Evolutionary conservation across 2,329 filamentous ascomycete genomes (phyloP), one percentile per base, ranked within the genome.

Genomic region (Aaosphaeria pasadenensis): DNA sequence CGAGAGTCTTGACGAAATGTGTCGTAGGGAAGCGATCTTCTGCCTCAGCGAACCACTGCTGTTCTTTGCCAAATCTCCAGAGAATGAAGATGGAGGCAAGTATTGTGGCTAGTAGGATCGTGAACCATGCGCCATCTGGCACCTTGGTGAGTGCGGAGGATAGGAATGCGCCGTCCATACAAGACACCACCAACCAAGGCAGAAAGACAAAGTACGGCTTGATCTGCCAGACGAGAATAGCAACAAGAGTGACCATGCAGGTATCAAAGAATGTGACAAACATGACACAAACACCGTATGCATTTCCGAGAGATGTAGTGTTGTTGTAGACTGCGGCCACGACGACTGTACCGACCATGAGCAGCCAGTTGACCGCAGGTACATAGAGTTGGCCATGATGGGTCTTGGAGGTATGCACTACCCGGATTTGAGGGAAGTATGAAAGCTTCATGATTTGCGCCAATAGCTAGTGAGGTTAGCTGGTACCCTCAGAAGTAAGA

Each of bases 381-480:
- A 92, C 83, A 58, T 90, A 91, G 0, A 91, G 75, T 60, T 92
- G 88, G 3, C 86, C 86, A 57, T 90, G 83, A 54, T 89, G 88
- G 2, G 71, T 77, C 33, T 77, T 80, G 5, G 84, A 88, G 0
- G 87, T 90, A 60, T 91, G 87, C 1, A 87, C 77, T 4, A 87
- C 77, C 57, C 86, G 84, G 63, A 91, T 84, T 52, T 89, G 87
- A 0, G 88, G 88, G 53, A 89, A 89, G 64, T 91, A 91, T 0
- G 77, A 81, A 5, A 83, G 70, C 49, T 84, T 86, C 84, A 90
- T 89, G 52, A 89, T 79, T 68, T 89, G 86, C 1, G 80, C 77
- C n/a, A 88, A 71, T 1, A 82, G 71, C 70, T 79, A 24, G 2
- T 24, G 55, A 32, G 44, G 1, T 6, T 1, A 55, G 55, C 67